Conservation (phyloP, 192 early-diverging fungal genomes). For the Coemansia sp. region DNA sequence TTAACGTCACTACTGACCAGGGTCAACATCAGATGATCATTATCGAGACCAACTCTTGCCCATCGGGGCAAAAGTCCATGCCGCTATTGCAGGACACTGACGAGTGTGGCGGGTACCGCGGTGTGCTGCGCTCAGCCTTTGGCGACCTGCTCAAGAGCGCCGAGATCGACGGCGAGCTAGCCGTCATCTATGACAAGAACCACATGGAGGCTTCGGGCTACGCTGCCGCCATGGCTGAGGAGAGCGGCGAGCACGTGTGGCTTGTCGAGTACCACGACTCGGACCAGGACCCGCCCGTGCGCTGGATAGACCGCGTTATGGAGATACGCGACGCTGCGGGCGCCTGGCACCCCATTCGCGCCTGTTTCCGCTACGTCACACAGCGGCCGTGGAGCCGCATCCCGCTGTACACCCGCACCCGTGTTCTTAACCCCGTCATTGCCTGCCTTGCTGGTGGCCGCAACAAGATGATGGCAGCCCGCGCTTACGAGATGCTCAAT, state of each 20-base stretch:
- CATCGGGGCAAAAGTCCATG: constrained; percentile 91
- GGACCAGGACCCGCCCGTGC: constrained; percentile 74
- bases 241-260: constrained; percentile 74
- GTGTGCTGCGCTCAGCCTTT: constrained; percentile 80
- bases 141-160: constrained; percentile 59
- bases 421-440: constrained; percentile 80
- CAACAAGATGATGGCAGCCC: constrained; percentile 89
- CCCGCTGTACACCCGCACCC: constrained; percentile 71
- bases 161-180: constrained; percentile 74
- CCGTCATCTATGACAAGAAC: constrained; percentile 87
- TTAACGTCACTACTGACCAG: constrained; percentile 80
- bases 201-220: constrained; percentile 86
- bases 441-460: constrained; percentile 85
- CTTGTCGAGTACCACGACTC: constrained; percentile 71
- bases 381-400: constrained; percentile 89
- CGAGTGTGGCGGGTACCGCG: constrained; percentile 76
- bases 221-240: constrained; percentile 76
- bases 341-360: constrained; percentile 79
- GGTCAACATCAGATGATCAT: constrained; percentile 92
- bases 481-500: constrained; percentile 86
- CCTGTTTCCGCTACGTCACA: constrained; percentile 88
- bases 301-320: constrained; percentile 76
- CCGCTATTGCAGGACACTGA: constrained; percentile 74
- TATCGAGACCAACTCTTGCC: constrained; percentile 90
- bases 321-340: constrained; percentile 63